Conservation (phyloP, 1,139 yeast species). For the Citeromyces hawaiiensis region DNA sequence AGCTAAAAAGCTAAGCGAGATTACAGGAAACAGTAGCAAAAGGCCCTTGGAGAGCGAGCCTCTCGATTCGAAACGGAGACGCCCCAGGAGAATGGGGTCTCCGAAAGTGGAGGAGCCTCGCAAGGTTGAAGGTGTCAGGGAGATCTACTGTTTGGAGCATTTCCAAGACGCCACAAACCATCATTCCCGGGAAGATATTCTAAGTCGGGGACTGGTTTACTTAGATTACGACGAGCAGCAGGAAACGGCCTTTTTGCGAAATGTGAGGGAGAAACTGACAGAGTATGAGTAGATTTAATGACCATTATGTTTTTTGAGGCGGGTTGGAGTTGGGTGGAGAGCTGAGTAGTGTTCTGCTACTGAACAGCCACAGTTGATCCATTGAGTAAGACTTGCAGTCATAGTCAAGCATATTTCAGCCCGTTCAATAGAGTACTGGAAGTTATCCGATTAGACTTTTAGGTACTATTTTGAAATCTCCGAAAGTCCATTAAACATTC, state of each 20-base stretch:
- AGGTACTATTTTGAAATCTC: no score
- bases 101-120: neutral
- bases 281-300: no score
- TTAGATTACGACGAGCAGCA: neutral
- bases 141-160: constrained; percentile 1
- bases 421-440: no score
- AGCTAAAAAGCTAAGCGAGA: constrained; percentile 7
- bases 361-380: no score
- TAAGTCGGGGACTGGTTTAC: neutral
- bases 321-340: no score
- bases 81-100: constrained; percentile 2
- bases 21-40: constrained; percentile 1
- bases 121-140: neutral
- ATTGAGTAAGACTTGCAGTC: no score
- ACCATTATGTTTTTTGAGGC: no score
- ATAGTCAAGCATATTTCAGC: no score
- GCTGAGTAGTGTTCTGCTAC: no score
- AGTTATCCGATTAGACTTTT: no score
- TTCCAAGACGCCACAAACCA: neutral
- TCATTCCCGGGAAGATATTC: neutral
- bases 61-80: constrained; percentile 3
- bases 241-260: neutral
- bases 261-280: neutral
- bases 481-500: no score
- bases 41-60: neutral